Evolutionary conservation across 164 flowering plant genomes (phyloP), one percentile per base, ranked within the genome.

Genomic region (Umbellularia californica): DNA sequence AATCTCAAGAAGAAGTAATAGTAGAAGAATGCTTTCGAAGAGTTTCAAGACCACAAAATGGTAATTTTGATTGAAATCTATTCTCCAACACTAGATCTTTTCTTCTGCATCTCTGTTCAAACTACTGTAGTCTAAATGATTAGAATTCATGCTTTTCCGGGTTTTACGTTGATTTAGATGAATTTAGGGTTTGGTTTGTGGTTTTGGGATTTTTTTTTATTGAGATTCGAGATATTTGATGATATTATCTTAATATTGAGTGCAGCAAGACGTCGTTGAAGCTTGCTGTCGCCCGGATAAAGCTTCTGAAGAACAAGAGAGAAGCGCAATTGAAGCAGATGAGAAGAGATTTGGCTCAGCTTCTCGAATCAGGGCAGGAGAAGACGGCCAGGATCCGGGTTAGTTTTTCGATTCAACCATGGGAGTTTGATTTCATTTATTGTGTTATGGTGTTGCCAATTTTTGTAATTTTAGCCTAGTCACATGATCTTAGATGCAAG

Each of bases 21-120:
- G 20, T 28, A 19, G 41, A 41, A 41, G 51, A 52, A 74, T 74
- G 76, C 70, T 74, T 58, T 68, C 71, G 73, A 83, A 82, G 87
- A 90, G 94, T 78, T 94, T 94, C 85, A 91, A 94, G 82, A 80
- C 97, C 12, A 88, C 88, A 0, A 94, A 94, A 88, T 94, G 98
- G 98, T 90, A 81, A 74, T 5, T 25, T 27, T 64, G 23, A 15
- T 2, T 65, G 28, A 5, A 4, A n/a, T 15, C 12, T 2, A 22
- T 66, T 50, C 19, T 51, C 19, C 2, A 22, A 27, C 12, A 3
- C 72, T 68, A 24, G 25, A 9, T 60, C n/a, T 50, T 67, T 20
- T 33, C 11, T 50, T 70, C 19, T 30, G 47, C 1, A 3, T 58
- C 6, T 50, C 33, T 23, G 22, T 7, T 27, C 24, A 20, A 72